phyloP scores from a whole-genome alignment of 257 asterid species.

The Verbascum thapsus region DNA sequence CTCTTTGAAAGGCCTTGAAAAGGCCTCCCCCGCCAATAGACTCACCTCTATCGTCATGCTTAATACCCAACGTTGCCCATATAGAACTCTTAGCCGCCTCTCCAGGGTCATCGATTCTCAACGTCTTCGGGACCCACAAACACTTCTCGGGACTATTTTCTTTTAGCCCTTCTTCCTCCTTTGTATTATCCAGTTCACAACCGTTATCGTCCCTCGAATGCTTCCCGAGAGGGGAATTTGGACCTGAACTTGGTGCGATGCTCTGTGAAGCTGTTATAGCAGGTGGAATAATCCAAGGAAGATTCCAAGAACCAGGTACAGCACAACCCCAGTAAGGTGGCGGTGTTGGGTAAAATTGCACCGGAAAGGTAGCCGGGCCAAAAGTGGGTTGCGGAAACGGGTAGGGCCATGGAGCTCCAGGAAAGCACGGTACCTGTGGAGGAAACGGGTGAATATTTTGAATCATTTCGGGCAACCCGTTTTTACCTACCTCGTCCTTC shows the following conservation, averaged over 20 bases:
- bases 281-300: conserved; percentile 51
- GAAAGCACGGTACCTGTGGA: conserved; percentile 54
- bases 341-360: conserved; percentile 56
- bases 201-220: conserved; percentile 56
- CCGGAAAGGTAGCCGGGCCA: conserved; percentile 51
- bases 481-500: conserved; percentile 48
- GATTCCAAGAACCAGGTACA: conserved; percentile 46
- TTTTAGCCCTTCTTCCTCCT: conserved; percentile 29
- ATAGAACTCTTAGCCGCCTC: conserved; percentile 69
- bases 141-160: conserved; percentile 40
- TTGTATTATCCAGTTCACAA: background rate
- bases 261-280: conserved; percentile 20
- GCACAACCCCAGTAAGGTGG: conserved; percentile 74
- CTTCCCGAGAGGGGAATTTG: conserved; percentile 58
- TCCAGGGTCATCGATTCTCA: conserved; percentile 56
- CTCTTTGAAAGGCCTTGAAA: conserved; percentile 51
- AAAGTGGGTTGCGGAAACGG: conserved; percentile 51
- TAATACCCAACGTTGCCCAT: conserved; percentile 62
- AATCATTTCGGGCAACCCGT: conserved; percentile 36
- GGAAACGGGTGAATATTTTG: conserved; percentile 47
- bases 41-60: conserved; percentile 41
- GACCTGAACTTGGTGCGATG: conserved; percentile 37
- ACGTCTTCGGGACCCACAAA: conserved; percentile 53
- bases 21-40: conserved; percentile 34
- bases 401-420: conserved; percentile 78